Conservation (phyloP, 176 grass and related monocot species). For the Lolium perenne region DNA sequence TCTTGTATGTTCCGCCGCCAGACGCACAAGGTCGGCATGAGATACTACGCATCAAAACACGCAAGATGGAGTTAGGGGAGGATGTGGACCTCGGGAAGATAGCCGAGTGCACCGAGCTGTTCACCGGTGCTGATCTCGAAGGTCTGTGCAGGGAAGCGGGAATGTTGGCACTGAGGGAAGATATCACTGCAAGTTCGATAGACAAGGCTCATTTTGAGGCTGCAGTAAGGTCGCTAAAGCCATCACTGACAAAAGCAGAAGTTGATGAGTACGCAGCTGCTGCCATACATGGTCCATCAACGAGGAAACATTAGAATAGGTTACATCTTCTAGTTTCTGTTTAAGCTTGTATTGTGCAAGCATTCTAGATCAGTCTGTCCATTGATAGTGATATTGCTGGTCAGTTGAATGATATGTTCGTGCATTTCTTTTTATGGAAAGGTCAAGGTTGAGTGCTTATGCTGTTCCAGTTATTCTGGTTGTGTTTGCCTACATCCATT, state of each 20-base stretch:
- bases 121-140: constrained; percentile 87
- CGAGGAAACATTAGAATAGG: constrained; percentile 39
- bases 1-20: constrained; percentile 78
- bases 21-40: constrained; percentile 74
- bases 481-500: not conserved
- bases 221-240: constrained; percentile 57
- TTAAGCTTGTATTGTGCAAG: not conserved
- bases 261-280: constrained; percentile 65
- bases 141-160: constrained; percentile 82
- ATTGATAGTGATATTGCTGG: not conserved
- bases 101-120: constrained; percentile 60
- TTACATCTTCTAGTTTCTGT: not conserved
- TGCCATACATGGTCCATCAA: constrained; percentile 40
- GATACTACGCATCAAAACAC: constrained; percentile 75
- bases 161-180: constrained; percentile 75
- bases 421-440: not conserved
- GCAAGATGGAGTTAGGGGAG: constrained; percentile 71
- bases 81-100: constrained; percentile 74
- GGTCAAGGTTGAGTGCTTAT: not conserved
- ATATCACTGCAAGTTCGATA: constrained; percentile 50
- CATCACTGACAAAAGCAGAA: constrained; percentile 70
- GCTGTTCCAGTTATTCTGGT: not conserved
- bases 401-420: not conserved
- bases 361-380: not conserved
- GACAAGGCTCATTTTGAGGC: constrained; percentile 56